Evolutionary conservation across 2,329 filamentous ascomycete species (phyloP).

Genomic region (Pyrenophora tritici-repentis): DNA sequence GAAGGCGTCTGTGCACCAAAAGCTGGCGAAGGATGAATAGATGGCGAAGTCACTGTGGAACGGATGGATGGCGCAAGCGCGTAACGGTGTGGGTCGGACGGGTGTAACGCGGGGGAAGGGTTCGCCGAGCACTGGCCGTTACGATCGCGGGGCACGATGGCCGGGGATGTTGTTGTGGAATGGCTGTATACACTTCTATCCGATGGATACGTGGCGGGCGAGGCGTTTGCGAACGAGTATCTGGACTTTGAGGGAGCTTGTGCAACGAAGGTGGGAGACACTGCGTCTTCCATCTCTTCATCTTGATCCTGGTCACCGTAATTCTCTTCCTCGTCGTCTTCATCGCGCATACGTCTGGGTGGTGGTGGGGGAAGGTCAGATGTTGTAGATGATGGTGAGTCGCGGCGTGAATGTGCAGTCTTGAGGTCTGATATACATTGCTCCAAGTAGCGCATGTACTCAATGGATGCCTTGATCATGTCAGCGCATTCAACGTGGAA

Average conservation of each 20-base stretch:
- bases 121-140: conserved; percentile 51
- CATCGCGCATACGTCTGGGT: conserved; percentile 23
- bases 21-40: conserved; percentile 44
- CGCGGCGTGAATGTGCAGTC: conserved; percentile 36
- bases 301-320: conserved; percentile 58
- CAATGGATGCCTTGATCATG: conserved; percentile 77
- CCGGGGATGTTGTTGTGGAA: conserved; percentile 49
- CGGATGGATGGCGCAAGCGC: conserved; percentile 50
- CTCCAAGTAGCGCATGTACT: conserved; percentile 93
- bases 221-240: conserved; percentile 37
- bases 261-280: conserved; percentile 35
- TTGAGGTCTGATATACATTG: conserved; percentile 84
- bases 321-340: conserved; percentile 53
- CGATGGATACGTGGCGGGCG: conserved; percentile 45
- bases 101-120: conserved; percentile 47
- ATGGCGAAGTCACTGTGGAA: conserved; percentile 43
- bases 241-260: conserved; percentile 15
- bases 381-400: conserved; percentile 31
- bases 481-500: not conserved
- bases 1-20: conserved; percentile 50
- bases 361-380: conserved; percentile 34
- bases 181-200: conserved; percentile 43
- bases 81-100: conserved; percentile 55
- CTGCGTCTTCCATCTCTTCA: conserved; percentile 48
- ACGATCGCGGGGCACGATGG: conserved; percentile 49